These are phyloP conservation scores for Ophiobolus disseminans DNA, from an alignment of 2,329 filamentous ascomycete genomes.

Conservation along the genomic window DNA sequence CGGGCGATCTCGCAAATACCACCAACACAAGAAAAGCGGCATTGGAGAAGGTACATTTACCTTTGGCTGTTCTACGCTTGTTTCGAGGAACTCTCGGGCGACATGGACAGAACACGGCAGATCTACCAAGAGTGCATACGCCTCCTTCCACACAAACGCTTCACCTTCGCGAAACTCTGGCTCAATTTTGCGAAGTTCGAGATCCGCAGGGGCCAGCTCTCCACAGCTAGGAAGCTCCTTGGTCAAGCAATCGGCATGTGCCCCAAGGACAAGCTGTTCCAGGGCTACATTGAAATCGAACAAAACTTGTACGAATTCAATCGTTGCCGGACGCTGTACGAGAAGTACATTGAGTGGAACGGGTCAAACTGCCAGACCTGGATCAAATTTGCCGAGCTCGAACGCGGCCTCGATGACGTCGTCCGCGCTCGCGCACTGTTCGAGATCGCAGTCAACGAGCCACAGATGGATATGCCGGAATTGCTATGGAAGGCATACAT, in stretches of 20 bases:
- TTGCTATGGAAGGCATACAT: constrained; percentile 98
- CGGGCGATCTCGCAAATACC: constrained; percentile 94
- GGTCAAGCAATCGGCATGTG: constrained; percentile 92
- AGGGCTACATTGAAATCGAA: constrained; percentile 91
- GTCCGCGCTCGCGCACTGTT: constrained; percentile 90
- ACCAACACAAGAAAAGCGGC: constrained; percentile 92
- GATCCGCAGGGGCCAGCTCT: constrained; percentile 82
- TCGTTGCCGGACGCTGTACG: constrained; percentile 87
- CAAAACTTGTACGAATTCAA: constrained; percentile 93
- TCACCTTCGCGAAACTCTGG: constrained; percentile 98
- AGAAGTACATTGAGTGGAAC: constrained; percentile 94
- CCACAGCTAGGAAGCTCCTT: constrained; percentile 83
- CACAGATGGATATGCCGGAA: constrained; percentile 93
- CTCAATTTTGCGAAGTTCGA: constrained; percentile 93
- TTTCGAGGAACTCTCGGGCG: constrained; percentile 89
- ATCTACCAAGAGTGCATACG: constrained; percentile 90
- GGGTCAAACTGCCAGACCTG: constrained; percentile 88
- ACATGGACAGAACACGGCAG: constrained; percentile 79
- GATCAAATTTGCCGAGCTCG: constrained; percentile 95
- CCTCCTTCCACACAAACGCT: constrained; percentile 92
- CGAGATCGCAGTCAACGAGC: constrained; percentile 84
- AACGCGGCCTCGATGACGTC: constrained; percentile 87
- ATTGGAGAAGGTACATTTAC: constrained; percentile 97
- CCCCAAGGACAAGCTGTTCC: constrained; percentile 94
- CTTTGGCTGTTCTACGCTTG: constrained; percentile 97